Percentiles rank a stretch among this genome's conserved stretches.
Conservation (phyloP, 345 rosid genomes). For the Rhodamnia rubescens region DNA sequence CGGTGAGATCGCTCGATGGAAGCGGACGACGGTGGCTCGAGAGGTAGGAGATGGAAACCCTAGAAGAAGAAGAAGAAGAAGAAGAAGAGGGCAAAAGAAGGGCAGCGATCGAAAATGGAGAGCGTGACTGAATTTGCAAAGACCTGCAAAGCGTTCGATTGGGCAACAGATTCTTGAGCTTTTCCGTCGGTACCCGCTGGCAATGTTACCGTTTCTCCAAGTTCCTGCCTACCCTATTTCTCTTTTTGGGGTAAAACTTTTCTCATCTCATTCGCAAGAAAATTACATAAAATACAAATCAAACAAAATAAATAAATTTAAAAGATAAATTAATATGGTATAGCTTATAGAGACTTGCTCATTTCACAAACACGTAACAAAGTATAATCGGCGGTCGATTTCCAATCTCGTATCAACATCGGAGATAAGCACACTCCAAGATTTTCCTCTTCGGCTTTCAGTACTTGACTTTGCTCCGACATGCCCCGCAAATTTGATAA, state of each 20-base stretch:
- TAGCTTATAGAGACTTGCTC: no score
- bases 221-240: background rate
- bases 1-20: background rate
- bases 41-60: background rate
- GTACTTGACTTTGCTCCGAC: no score
- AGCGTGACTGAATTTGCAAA: background rate
- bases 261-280: no score
- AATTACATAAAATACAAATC: no score
- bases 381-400: no score
- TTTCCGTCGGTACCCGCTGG: background rate
- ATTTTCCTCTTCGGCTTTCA: no score
- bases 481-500: background rate
- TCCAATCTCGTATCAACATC: no score
- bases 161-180: background rate
- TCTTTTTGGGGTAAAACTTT: no score
- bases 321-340: no score
- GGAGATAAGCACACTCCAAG: no score
- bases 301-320: no score
- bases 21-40: background rate
- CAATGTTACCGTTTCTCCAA: background rate
- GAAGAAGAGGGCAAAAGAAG: background rate
- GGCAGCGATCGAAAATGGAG: background rate
- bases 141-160: background rate
- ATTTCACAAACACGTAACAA: no score
- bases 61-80: background rate